A percentile compares a stretch with the other conserved stretches of the same genome.
Conservation (phyloP, 129 eudicot genomes). For the Tagetes erecta region DNA sequence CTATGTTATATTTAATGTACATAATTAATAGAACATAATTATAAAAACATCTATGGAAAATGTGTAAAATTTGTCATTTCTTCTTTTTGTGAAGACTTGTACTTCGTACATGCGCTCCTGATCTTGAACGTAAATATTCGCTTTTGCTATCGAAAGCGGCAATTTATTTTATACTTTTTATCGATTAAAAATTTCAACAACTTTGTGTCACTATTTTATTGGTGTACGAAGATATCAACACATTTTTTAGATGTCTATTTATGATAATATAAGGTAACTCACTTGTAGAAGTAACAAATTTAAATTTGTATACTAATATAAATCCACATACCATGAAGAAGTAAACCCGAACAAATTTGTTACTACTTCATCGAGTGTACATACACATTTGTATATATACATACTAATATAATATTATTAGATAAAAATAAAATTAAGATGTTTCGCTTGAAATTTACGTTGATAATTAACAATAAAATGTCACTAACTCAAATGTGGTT, state of each 20-base stretch:
- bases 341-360: too few relatives aligned
- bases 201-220: neutral
- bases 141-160: neutral
- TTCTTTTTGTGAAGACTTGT: too few relatives aligned
- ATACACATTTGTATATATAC: neutral
- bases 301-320: too few relatives aligned
- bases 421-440: neutral
- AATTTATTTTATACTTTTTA: neutral
- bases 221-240: neutral
- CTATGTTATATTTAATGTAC: too few relatives aligned
- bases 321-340: too few relatives aligned
- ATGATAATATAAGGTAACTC: neutral
- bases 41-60: too few relatives aligned
- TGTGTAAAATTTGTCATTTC: too few relatives aligned
- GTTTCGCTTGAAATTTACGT: neutral
- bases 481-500: constrained; percentile 19
- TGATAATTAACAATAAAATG: neutral
- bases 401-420: neutral
- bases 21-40: too few relatives aligned
- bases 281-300: neutral
- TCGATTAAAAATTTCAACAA: too few relatives aligned
- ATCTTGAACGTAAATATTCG: too few relatives aligned
- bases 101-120: too few relatives aligned
- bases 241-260: neutral
- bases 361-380: too few relatives aligned